Evolutionary conservation across 331 rosid species (phyloP).

Genomic region (Saraca asoca): DNA sequence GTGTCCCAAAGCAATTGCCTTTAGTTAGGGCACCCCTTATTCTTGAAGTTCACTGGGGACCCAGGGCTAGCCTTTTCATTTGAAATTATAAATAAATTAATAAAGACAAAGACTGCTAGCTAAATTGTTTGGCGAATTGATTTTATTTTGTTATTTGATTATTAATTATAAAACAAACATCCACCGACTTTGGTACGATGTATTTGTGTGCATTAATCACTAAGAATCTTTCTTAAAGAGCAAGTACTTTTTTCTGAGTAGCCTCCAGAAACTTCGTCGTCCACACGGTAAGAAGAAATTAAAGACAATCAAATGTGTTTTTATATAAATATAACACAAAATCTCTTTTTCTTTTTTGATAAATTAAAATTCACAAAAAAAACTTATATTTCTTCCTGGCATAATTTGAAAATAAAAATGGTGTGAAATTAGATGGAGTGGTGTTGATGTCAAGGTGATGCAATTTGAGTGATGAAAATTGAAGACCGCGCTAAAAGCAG

Average conservation of each 20-base stretch:
- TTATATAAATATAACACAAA: too few species aligned
- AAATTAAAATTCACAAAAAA: too few species aligned
- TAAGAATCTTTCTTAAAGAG: conserved; percentile 45
- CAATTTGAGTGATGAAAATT: not conserved
- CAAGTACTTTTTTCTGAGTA: too few species aligned
- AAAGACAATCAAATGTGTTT: too few species aligned
- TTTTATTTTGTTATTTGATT: not conserved
- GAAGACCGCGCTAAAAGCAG: not conserved
- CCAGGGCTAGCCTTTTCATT: conserved; percentile 32
- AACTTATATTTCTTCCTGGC: too few species aligned
- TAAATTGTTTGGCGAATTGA: conserved; percentile 33
- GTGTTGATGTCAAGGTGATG: not conserved
- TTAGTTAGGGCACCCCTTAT: conserved; percentile 32
- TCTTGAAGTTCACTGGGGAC: conserved; percentile 28
- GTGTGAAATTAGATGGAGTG: too few species aligned
- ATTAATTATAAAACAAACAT: conserved; percentile 27
- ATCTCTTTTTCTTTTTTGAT: too few species aligned
- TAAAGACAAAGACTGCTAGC: conserved; percentile 38
- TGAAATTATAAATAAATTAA: too few species aligned
- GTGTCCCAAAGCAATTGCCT: conserved; percentile 31
- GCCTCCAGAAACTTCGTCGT: too few species aligned
- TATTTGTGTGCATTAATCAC: conserved; percentile 32
- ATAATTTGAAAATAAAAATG: too few species aligned
- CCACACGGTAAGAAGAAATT: too few species aligned
- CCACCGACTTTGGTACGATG: conserved; percentile 43